Percentiles rank a stretch among this genome's conserved stretches.
These are phyloP conservation scores for Arthrobotrys pseudoclavata DNA, from an alignment of 2,329 filamentous ascomycete genomes.

Conservation along the genomic window DNA sequence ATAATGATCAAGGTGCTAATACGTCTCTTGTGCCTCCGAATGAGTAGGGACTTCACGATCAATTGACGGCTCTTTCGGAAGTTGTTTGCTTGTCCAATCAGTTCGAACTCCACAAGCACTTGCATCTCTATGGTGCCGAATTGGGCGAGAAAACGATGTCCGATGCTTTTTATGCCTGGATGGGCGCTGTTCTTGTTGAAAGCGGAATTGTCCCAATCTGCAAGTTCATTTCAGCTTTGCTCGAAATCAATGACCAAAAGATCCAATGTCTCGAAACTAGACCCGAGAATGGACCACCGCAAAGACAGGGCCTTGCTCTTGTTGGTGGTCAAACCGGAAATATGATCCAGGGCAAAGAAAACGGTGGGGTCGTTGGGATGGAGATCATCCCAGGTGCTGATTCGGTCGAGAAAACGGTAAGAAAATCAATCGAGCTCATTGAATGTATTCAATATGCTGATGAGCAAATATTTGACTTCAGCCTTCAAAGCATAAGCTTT, in stretches of 20 bases:
- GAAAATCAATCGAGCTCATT: neutral
- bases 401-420: neutral
- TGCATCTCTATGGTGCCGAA: neutral
- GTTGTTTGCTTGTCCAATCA: neutral
- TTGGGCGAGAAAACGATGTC: neutral
- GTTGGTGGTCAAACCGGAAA: neutral
- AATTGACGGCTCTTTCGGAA: neutral
- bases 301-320: neutral
- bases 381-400: no score
- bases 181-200: constrained; percentile 27
- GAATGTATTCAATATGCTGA: neutral
- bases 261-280: neutral
- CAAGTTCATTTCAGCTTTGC: neutral
- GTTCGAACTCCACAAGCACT: constrained; percentile 5
- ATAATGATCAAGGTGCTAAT: neutral
- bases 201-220: constrained; percentile 9
- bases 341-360: neutral
- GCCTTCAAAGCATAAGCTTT: constrained; percentile 18
- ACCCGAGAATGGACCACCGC: neutral
- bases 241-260: neutral
- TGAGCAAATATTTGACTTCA: neutral
- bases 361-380: neutral
- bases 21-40: neutral
- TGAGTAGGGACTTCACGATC: constrained; percentile 9
- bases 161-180: constrained; percentile 43